phyloP scores from a whole-genome alignment of 305 asterid genomes.

The Nicotiana rustica region DNA sequence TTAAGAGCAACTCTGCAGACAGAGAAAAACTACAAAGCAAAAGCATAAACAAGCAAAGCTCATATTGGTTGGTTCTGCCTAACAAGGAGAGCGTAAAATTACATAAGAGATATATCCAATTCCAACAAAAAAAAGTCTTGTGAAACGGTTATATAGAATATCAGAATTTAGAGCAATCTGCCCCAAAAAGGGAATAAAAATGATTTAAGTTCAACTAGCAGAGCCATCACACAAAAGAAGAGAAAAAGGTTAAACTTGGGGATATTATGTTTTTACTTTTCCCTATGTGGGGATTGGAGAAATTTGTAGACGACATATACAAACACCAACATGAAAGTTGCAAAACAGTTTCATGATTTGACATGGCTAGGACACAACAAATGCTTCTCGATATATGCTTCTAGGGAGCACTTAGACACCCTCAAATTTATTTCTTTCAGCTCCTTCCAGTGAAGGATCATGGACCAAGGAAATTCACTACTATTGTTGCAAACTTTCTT shows the following conservation, averaged over 20 bases:
- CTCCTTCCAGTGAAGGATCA: constrained; percentile 20
- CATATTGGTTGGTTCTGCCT: background rate
- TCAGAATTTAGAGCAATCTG: background rate
- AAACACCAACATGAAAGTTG: background rate
- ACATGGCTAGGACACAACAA: background rate
- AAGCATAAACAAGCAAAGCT: constrained; percentile 12
- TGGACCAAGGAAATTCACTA: background rate
- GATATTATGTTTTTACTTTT: background rate
- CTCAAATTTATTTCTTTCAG: background rate
- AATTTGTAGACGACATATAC: background rate
- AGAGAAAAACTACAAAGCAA: background rate
- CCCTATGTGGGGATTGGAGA: background rate
- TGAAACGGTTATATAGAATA: background rate
- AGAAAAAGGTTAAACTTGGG: background rate
- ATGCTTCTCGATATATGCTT: background rate
- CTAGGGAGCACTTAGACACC: background rate
- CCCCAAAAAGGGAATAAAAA: background rate
- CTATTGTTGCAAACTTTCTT: background rate
- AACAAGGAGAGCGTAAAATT: background rate
- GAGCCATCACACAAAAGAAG: background rate
- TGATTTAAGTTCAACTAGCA: background rate
- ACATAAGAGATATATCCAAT: background rate
- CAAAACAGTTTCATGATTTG: background rate
- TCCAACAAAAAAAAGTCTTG: background rate
- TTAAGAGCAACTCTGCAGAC: background rate